A percentile compares a stretch with the other conserved stretches of the same genome.
Conservation (phyloP, 768 basidiomycete genomes). For the Russula virescens region DNA sequence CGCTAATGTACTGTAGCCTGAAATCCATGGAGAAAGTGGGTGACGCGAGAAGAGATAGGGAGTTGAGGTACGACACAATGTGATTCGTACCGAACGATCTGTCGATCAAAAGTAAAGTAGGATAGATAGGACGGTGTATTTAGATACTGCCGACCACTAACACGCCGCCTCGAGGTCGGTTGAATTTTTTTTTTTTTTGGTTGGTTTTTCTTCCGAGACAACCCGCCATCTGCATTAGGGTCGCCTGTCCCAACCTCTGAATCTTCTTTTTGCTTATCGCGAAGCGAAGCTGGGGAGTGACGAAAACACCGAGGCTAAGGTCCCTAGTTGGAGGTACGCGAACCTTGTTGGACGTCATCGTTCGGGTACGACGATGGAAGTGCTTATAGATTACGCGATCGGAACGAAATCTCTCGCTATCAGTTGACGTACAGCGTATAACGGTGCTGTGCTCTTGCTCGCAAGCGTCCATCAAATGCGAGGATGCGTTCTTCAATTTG, state of each 20-base stretch:
- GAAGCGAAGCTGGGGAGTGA: slow-evolving; percentile 5
- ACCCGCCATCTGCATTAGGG: neutral
- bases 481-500: neutral
- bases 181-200: neutral
- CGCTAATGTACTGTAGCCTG: too few species aligned
- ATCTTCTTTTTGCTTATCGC: slow-evolving; percentile 16
- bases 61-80: neutral
- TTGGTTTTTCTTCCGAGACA: neutral
- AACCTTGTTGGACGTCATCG: slow-evolving; percentile 10
- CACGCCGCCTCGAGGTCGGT: neutral
- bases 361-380: neutral
- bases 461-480: too few species aligned
- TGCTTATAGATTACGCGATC: slow-evolving; percentile 9
- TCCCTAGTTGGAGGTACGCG: slow-evolving; percentile 8
- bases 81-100: neutral
- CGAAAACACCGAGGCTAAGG: neutral
- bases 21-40: neutral
- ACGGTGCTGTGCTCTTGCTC: too few species aligned
- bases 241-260: too few species aligned
- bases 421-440: slow-evolving; percentile 3
- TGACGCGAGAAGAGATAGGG: too few species aligned
- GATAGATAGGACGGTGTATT: neutral
- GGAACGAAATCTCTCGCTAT: slow-evolving; percentile 7
- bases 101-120: neutral
- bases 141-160: neutral